These are phyloP conservation scores for Metrosideros polymorpha DNA, from an alignment of 441 rosid genomes.

Conservation along the genomic window DNA sequence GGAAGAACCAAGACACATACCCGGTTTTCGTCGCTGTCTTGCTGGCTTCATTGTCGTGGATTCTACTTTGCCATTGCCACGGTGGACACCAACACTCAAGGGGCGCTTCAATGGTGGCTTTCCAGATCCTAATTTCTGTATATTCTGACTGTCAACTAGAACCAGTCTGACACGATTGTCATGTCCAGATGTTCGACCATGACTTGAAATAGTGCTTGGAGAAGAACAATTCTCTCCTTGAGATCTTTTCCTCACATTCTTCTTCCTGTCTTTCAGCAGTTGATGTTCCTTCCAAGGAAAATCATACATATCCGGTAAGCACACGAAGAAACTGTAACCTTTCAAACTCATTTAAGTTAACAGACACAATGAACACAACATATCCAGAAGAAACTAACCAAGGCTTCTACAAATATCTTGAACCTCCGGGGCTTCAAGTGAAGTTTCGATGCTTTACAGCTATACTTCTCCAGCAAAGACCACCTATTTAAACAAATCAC, in stretches of 20 bases:
- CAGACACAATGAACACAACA: neutral
- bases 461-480: slow-evolving; percentile 96
- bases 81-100: slow-evolving; percentile 42
- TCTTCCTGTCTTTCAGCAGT: slow-evolving; percentile 90
- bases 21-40: slow-evolving; percentile 76
- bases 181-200: slow-evolving; percentile 52
- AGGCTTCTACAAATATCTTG: slow-evolving; percentile 85
- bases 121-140: slow-evolving; percentile 68
- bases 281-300: slow-evolving; percentile 74
- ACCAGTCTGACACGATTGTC: slow-evolving; percentile 63
- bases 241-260: slow-evolving; percentile 62
- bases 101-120: slow-evolving; percentile 60
- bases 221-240: slow-evolving; percentile 62
- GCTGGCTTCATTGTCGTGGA: slow-evolving; percentile 45
- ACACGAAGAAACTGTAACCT: slow-evolving; percentile 1
- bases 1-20: slow-evolving; percentile 18
- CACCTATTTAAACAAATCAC: slow-evolving; percentile 54
- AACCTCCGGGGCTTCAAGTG: slow-evolving; percentile 94
- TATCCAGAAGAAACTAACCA: slow-evolving; percentile 50
- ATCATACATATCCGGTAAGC: slow-evolving; percentile 16
- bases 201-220: slow-evolving; percentile 41
- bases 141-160: slow-evolving; percentile 73
- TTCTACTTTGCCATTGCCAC: slow-evolving; percentile 54
- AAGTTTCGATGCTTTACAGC: slow-evolving; percentile 98
- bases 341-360: neutral